Percentiles rank a stretch among this genome's conserved stretches.
Evolutionary conservation across 1,139 yeast genomes (phyloP).

Genomic region (Pichia sp.): DNA sequence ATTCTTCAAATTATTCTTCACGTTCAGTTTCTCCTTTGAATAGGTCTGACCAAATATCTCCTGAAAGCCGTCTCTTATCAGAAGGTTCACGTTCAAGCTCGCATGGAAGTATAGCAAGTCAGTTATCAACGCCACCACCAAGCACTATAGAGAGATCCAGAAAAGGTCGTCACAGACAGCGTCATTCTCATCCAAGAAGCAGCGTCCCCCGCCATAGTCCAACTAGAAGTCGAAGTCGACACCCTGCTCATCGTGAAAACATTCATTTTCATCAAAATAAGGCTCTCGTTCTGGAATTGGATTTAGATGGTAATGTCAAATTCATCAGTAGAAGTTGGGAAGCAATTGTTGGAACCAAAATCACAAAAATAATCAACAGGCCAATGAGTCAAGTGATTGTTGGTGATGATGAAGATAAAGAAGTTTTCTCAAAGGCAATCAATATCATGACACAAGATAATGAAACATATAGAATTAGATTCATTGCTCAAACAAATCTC

Average conservation of each 20-base stretch:
- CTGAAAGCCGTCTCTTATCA: not conserved
- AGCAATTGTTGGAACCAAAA: conserved; percentile 63
- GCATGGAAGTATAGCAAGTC: not conserved
- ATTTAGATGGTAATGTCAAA: conserved; percentile 72
- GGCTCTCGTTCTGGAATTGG: conserved; percentile 84
- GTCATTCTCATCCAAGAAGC: not conserved
- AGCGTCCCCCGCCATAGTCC: not conserved
- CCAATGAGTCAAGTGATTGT: conserved; percentile 66
- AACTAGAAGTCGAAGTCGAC: not conserved
- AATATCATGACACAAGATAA: conserved; percentile 72
- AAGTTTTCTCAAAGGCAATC: conserved; percentile 69
- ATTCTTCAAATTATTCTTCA: conserved; percentile 4
- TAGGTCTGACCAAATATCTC: conserved; percentile 1
- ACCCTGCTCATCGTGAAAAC: not conserved
- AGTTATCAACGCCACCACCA: not conserved
- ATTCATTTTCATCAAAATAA: conserved; percentile 46
- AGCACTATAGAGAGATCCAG: too few relatives aligned
- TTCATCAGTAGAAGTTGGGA: conserved; percentile 81
- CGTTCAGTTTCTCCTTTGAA: conserved; percentile 16
- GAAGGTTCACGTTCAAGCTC: not conserved
- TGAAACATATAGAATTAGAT: conserved; percentile 73
- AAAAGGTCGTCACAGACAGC: not conserved
- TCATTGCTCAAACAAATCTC: conserved; percentile 53
- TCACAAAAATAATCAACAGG: conserved; percentile 50
- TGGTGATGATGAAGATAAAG: conserved; percentile 63